Evolutionary conservation across 2,329 filamentous ascomycete species (phyloP), one percentile per base, ranked within the genome.

Genomic region (Atkinsonella texensis): DNA sequence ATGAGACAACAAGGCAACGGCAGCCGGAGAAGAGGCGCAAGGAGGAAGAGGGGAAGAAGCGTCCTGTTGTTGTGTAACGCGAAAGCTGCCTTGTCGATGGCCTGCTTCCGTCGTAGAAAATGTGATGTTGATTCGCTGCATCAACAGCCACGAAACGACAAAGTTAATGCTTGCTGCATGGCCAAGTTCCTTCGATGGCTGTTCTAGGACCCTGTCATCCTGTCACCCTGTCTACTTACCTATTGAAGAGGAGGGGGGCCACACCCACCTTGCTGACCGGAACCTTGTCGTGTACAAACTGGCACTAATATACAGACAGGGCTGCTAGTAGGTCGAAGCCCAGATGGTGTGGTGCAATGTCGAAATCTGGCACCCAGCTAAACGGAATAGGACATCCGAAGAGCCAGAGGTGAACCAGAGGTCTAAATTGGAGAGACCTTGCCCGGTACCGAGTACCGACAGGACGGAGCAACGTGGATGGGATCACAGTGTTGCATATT

Each of bases 391-490:
- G 20, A 11, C 43, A 45, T 45, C 43, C 43, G 43, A 45, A 13
- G 28, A 45, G n/a, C n/a, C n/a, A n/a, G n/a, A n/a, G n/a, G n/a
- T n/a, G n/a, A n/a, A 45, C 40, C 40, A 23, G 17, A 41, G 7
- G 46, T 35, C 45, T 13, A 40, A 20, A 48, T 13, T 11, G 33
- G 33, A 15, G n/a, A 31, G 46, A n/a, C 15, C 46, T 8, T 11
- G 23, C 28, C 13, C 35, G 20, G 28, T 17, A 43, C 33, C 40
- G 43, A 41, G 41, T 50, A 44, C 48, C 48, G 48, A 50, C 48
- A 45, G 41, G 18, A 44, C 48, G 48, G 41, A 39, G 20, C 48
- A 17, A 7, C 35, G 35, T 38, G 35, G 35, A 38, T 38, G 35
- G 35, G 35, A 38, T 4, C 35, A 38, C 35, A 15, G 15, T 15